Evolutionary conservation across 257 asterid species (phyloP), one percentile per base, ranked within the genome.

Genomic region (Rehmannia glutinosa): DNA sequence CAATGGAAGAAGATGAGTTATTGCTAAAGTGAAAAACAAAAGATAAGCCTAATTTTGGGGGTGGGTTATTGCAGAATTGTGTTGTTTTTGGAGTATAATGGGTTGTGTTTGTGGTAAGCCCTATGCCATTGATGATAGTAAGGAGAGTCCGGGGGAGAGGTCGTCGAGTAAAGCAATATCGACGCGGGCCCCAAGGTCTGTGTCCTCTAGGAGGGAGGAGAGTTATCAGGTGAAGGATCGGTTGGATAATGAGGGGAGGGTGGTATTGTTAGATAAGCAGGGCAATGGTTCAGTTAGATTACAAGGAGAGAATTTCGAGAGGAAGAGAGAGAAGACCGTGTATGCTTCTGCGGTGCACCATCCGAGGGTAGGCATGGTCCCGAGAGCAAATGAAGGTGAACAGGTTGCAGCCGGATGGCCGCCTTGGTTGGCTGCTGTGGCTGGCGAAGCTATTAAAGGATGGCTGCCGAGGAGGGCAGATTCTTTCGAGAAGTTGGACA

Each of bases 391-490:
- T 5, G 91, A 89, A 69, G 96, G 90, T 60, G 98, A 89, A 60
- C 92, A 89, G 68, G 92, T 92, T 45, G 96, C 94, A 0, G 97
- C 95, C 47, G 98, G 98, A 61, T 92, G 98, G 98, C 98, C 98
- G 20, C 87, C 97, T 17, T 92, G 98, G 98, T 72, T 92, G 69
- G 95, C 97, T 47, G 89, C 96, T 0, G 97, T 89, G 66, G 98
- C 98, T 39, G 95, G 95, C 51, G 97, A 92, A 81, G 98, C 98
- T 50, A 92, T 89, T 59, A 72, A 85, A 75, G 98, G 98, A 66
- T 92, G 98, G 98, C 76, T 92, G 63, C 98, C 98, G 6, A 81
- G 97, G 72, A 78, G 89, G 69, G 96, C 96, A 0, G 98, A 92
- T 81, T 89, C 97, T 20, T 92, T 89, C 54, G 92, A 92, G 76